phyloP scores from a whole-genome alignment of 1,139 yeast species.

The Keqinozyma sinolaborantium region DNA sequence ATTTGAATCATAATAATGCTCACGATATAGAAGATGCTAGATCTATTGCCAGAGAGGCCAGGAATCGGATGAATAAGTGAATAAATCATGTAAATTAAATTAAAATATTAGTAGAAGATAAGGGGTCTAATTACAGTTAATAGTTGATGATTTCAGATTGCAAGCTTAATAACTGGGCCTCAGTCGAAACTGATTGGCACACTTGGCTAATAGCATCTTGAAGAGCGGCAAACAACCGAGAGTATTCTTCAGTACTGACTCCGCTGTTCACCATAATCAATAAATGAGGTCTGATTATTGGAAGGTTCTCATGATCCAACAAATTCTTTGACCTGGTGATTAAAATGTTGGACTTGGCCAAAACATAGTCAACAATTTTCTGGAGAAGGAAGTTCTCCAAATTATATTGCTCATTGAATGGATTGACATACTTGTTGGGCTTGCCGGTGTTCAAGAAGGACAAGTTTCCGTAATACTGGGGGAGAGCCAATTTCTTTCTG shows the following conservation, averaged over 20 bases:
- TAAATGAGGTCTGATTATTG: conserved; percentile 67
- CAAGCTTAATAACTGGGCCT: conserved; percentile 15
- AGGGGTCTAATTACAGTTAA: not conserved
- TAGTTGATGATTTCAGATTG: conserved; percentile 17
- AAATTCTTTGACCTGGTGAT: conserved; percentile 69
- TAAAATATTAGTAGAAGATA: conserved; percentile 1
- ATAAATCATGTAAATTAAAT: conserved; percentile 2
- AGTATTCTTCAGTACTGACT: conserved; percentile 51
- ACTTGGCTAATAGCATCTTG: conserved; percentile 14
- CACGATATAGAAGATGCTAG: conserved; percentile 90
- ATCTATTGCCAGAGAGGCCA: conserved; percentile 72
- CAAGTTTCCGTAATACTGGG: conserved; percentile 45
- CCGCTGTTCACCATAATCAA: conserved; percentile 58
- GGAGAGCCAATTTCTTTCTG: conserved; percentile 42
- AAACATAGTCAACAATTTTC: conserved; percentile 53
- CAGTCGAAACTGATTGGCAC: conserved; percentile 13
- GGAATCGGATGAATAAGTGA: conserved; percentile 33
- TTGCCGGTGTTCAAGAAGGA: conserved; percentile 37
- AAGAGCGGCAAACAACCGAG: conserved; percentile 15
- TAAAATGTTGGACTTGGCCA: conserved; percentile 51
- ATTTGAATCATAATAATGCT: conserved; percentile 72
- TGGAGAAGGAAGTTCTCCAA: conserved; percentile 63
- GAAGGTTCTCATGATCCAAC: conserved; percentile 71
- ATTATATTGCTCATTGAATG: conserved; percentile 45
- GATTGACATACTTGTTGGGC: conserved; percentile 29